Evolutionary conservation across 2,329 filamentous ascomycete genomes (phyloP).

Genomic region (Lecanoromycetidae sp.): DNA sequence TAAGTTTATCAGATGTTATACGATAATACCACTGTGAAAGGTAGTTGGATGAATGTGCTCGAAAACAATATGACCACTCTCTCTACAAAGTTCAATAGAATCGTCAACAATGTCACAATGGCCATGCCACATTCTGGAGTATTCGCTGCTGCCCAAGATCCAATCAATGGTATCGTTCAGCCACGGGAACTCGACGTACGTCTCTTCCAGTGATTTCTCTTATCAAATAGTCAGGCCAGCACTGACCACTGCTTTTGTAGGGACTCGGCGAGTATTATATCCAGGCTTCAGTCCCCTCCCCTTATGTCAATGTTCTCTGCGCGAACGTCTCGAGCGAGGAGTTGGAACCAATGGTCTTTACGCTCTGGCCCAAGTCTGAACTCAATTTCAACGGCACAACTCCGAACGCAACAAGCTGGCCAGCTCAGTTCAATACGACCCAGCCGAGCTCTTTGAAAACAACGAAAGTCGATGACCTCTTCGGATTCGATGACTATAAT

Average conservation of each 20-base stretch:
- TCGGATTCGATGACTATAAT: slow-evolving; percentile 50
- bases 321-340: slow-evolving; percentile 50
- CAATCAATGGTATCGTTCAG: slow-evolving; percentile 55
- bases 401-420: slow-evolving; percentile 19
- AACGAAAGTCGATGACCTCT: slow-evolving; percentile 57
- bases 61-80: slow-evolving; percentile 41
- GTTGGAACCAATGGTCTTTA: slow-evolving; percentile 53
- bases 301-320: slow-evolving; percentile 61
- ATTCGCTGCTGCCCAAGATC: slow-evolving; percentile 49
- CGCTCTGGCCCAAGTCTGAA: slow-evolving; percentile 46
- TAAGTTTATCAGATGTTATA: slow-evolving; percentile 38
- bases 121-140: slow-evolving; percentile 66
- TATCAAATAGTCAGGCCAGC: not conserved
- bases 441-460: slow-evolving; percentile 38
- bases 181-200: slow-evolving; percentile 44
- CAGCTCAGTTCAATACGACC: not conserved
- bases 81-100: slow-evolving; percentile 36
- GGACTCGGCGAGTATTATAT: slow-evolving; percentile 59
- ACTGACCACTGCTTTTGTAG: not conserved
- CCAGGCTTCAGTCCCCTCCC: slow-evolving; percentile 56
- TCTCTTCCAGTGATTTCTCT: not conserved
- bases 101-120: slow-evolving; percentile 64
- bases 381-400: slow-evolving; percentile 24
- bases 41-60: slow-evolving; percentile 49
- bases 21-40: slow-evolving; percentile 60